These are phyloP conservation scores for Artomyces pyxidatus DNA, from an alignment of 768 basidiomycete genomes.

Conservation along the genomic window DNA sequence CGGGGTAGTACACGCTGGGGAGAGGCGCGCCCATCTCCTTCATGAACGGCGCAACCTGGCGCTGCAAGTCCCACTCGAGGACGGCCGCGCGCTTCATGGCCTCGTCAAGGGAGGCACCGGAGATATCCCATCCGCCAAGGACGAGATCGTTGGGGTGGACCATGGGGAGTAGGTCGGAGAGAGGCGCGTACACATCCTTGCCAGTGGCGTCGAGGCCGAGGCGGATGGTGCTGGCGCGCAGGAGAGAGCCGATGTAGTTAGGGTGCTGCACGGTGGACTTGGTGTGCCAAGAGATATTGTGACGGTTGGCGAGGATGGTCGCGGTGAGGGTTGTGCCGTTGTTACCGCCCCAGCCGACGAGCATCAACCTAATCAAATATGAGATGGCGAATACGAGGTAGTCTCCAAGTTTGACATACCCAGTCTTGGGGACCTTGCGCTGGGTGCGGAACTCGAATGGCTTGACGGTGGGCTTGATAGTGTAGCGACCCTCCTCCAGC, in stretches of 20 bases:
- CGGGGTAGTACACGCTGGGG: conserved; percentile 94
- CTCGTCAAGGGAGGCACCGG: conserved; percentile 71
- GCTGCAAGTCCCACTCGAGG: conserved; percentile 93
- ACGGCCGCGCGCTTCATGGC: conserved; percentile 93
- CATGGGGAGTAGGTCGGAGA: conserved; percentile 93
- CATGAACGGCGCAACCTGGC: conserved; percentile 88
- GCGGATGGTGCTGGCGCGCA: conserved; percentile 91
- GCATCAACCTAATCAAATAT: conserved; percentile 75
- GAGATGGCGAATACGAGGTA: too few species aligned
- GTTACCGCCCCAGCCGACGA: conserved; percentile 96
- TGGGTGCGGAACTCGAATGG: conserved; percentile 88
- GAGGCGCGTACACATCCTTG: conserved; percentile 87
- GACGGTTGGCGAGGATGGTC: conserved; percentile 91
- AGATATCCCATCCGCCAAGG: conserved; percentile 98
- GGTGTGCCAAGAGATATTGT: conserved; percentile 92
- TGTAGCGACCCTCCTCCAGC: conserved; percentile 59
- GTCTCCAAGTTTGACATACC: conserved; percentile 42
- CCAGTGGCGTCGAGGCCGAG: conserved; percentile 76
- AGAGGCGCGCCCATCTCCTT: conserved; percentile 71
- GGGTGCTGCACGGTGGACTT: conserved; percentile 88
- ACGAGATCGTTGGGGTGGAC: conserved; percentile 98
- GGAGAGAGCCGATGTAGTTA: conserved; percentile 95
- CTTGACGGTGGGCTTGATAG: conserved; percentile 70
- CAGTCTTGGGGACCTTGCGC: conserved; percentile 81
- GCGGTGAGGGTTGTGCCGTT: conserved; percentile 93